Evolutionary conservation across 139 green algal genomes (phyloP), one percentile per base, ranked within the genome.

Genomic region (Micractinium sp.): DNA sequence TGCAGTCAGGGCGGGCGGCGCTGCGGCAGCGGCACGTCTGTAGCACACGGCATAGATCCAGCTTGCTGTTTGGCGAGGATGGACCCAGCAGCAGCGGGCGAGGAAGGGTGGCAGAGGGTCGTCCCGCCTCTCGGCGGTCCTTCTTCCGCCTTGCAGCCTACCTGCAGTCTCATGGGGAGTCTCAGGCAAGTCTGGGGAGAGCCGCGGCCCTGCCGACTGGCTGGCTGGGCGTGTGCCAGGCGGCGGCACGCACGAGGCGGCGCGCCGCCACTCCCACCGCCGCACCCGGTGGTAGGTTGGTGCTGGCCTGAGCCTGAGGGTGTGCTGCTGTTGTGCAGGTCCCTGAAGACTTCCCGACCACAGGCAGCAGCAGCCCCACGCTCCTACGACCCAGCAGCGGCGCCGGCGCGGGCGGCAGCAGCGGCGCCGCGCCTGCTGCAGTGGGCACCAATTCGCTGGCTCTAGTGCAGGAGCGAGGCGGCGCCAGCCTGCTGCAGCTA

Each of bases 401-500:
- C 53, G 31, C 7, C 5, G 81, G 63, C 2, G 29, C 4, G 60
- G 63, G 20, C 63, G 22, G 7, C 63, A 27, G 63, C 20, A 25
- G 63, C 63, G 22, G 20, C 20, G 53, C 80, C 31, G 31, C 47
- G 20, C 38, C 3, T 3, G 22, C 47, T 18, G n/a, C 60, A 61
- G 35, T 12, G 12, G 22, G 36, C 36, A 12, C 78, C 20, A 1
- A 27, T 27, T n/a, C 73, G 27, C 83, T 41, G n/a, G 53, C 80
- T 38, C 27, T 27, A 0, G 33, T 69, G 83, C 83, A 87, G 67
- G 66, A 87, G 38, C 67, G 16, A 15, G 83, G 66, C 16, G 83
- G 83, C 29, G 67, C 67, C 66, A 81, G 67, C 60, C 39, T 88
- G 23, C 71, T 88, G 71, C 85, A 88, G 41, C 78, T 93, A 0